Evolutionary conservation across 2,329 filamentous ascomycete species (phyloP), one percentile per base, ranked within the genome.

Genomic region (Remersonia thermophila): DNA sequence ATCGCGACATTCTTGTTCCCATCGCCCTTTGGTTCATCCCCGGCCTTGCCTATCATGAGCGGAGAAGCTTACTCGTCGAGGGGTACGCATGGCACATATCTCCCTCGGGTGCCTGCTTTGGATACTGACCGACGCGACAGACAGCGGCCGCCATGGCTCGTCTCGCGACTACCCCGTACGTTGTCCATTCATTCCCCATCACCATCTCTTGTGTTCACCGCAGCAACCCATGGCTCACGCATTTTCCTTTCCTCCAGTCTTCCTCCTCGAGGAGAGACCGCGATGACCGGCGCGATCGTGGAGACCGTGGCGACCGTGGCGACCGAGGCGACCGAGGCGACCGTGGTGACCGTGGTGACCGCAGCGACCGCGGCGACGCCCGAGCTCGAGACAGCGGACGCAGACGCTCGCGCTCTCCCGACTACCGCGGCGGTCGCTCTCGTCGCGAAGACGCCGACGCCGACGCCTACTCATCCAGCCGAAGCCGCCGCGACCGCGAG

Each of bases 391-490:
- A 59, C 35, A 43, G 55, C 32, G 74, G 76, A 37, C 71, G 80
- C 52, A 73, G 86, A 61, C 81, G 89, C 46, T 94, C 87, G 42
- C 78, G 89, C 55, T 96, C 89, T 7, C 48, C 48, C 39, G 78
- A 82, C 51, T 77, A 83, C 54, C 71, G 73, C 52, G 66, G 75
- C 47, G 72, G 79, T 39, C 60, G 67, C 39, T 64, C 69, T 48
- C 77, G 83, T 49, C 81, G 81, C 49, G 81, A 91, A 37, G 80
- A 83, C 49, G 71, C 76, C 57, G 71, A 75, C 40, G 55, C 51
- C 30, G 86, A 95, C 60, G 78, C 83, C 38, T 96, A 96, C 62
- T 93, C 87, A 14, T 86, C 83, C 5, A 94, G 86, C 60, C 81
- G 89, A 49, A 87, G 80, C 63, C 93, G 94, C 58, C 77, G 89